Evolutionary conservation across 306 rosid genomes (phyloP).

Genomic region (Cicer chorassanicum): DNA sequence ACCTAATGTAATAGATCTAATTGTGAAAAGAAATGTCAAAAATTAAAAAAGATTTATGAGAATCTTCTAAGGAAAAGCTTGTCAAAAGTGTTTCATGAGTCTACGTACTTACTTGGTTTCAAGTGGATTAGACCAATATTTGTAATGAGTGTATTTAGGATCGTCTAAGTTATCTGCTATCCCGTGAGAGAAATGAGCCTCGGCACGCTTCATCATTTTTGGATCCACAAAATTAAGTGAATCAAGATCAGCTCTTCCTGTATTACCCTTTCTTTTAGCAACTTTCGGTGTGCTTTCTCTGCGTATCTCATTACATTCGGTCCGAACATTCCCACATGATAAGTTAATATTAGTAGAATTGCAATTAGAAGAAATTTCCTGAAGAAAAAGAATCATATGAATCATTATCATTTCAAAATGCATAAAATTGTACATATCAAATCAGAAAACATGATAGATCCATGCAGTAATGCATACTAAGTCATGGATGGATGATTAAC

Average conservation of each 20-base stretch:
- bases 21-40: not conserved
- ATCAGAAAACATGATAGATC: not conserved
- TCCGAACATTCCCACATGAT: constrained; percentile 57
- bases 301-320: constrained; percentile 61
- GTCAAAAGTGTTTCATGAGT: not conserved
- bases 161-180: constrained; percentile 78
- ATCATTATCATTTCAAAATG: constrained; percentile 24
- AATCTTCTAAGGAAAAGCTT: constrained; percentile 1
- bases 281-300: constrained; percentile 52
- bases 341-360: constrained; percentile 46
- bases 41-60: not conserved
- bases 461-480: not conserved
- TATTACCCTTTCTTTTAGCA: constrained; percentile 55
- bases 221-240: constrained; percentile 63
- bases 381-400: constrained; percentile 30
- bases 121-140: constrained; percentile 89
- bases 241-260: constrained; percentile 56
- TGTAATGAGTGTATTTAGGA: constrained; percentile 69
- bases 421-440: not conserved
- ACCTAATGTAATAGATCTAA: not conserved
- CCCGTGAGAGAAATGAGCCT: constrained; percentile 82
- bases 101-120: constrained; percentile 68
- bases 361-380: constrained; percentile 49
- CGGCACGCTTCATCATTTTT: constrained; percentile 66
- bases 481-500: not conserved